Conservation (phyloP, 371 early-diverging fungal species). For the Mucor mucedo region DNA sequence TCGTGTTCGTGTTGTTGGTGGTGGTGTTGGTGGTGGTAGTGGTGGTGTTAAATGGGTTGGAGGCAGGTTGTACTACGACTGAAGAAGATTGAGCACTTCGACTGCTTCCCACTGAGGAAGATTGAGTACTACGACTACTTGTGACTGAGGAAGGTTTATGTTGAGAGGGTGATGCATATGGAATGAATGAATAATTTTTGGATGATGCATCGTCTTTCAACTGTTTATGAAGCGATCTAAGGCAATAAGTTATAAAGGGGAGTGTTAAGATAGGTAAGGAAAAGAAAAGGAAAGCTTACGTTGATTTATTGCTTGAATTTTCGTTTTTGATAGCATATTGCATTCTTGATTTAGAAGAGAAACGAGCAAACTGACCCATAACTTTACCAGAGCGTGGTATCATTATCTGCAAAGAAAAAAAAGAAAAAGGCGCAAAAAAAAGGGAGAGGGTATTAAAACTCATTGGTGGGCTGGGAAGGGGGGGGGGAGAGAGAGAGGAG, state of each 20-base stretch:
- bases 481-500: no score
- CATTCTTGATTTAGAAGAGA: background rate
- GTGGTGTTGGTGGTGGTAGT: background rate
- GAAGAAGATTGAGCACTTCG: no score
- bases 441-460: background rate
- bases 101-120: background rate
- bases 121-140: background rate
- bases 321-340: background rate
- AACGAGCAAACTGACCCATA: conserved; percentile 4
- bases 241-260: no score
- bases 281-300: background rate
- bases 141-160: background rate
- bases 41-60: no score
- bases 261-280: no score
- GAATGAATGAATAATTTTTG: no score
- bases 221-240: background rate
- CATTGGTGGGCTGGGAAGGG: background rate
- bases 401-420: conserved; percentile 1
- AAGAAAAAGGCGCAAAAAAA: background rate
- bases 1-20: background rate
- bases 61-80: no score
- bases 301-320: background rate
- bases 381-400: conserved; percentile 2
- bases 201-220: background rate
- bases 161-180: background rate